Evolutionary conservation across 441 rosid genomes (phyloP).

Genomic region (Pelargonium myrrhifolium): DNA sequence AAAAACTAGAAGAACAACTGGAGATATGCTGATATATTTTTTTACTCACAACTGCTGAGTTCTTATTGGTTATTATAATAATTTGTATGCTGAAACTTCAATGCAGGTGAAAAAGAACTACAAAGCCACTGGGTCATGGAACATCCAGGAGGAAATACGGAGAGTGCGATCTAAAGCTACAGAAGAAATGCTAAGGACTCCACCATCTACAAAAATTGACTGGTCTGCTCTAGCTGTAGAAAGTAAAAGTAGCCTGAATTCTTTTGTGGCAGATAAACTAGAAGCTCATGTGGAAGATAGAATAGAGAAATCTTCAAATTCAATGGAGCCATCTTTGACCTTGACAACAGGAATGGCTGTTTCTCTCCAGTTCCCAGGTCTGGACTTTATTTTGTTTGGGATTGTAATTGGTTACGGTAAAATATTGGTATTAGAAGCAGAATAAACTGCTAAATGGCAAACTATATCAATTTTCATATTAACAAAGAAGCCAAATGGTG

Average conservation of each 20-base stretch:
- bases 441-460: not conserved
- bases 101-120: constrained; percentile 53
- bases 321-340: constrained; percentile 26
- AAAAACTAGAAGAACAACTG: not conserved
- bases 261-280: constrained; percentile 21
- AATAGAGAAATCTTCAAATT: constrained; percentile 16
- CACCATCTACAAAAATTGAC: constrained; percentile 39
- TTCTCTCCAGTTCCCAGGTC: constrained; percentile 23
- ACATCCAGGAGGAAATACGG: constrained; percentile 73
- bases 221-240: constrained; percentile 37
- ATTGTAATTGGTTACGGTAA: no score
- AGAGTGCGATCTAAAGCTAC: constrained; percentile 86
- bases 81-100: constrained; percentile 24
- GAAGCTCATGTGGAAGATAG: constrained; percentile 25
- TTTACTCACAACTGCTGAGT: constrained; percentile 16
- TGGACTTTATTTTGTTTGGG: constrained; percentile 11
- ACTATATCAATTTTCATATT: not conserved
- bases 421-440: not conserved
- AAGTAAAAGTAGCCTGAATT: constrained; percentile 27
- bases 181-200: constrained; percentile 63
- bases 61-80: constrained; percentile 9
- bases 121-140: constrained; percentile 58
- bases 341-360: constrained; percentile 23
- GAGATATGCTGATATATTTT: constrained; percentile 5
- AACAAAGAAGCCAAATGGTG: constrained; percentile 1